Evolutionary conservation across 768 basidiomycete genomes (phyloP).

Genomic region (Clitopilus hobsonii): DNA sequence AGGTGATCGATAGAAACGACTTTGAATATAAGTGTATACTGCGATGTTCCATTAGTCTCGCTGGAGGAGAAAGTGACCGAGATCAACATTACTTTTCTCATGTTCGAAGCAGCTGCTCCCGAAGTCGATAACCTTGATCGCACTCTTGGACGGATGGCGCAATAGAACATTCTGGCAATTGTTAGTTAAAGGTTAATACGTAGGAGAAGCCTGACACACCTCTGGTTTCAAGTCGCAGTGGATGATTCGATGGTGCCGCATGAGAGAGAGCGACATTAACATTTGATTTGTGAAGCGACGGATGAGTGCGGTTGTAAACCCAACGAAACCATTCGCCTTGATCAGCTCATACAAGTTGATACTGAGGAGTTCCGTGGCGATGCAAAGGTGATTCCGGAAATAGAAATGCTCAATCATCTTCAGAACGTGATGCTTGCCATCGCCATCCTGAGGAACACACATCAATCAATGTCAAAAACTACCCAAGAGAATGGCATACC

Average conservation of each 20-base stretch:
- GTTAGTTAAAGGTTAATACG: conserved; percentile 1
- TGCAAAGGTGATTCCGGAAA: conserved; percentile 96
- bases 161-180: conserved; percentile 80
- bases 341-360: conserved; percentile 99
- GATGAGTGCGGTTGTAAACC: conserved; percentile 94
- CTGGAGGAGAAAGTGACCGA: neutral
- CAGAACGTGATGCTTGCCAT: conserved; percentile 96
- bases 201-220: conserved; percentile 33
- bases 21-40: conserved; percentile 99
- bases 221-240: conserved; percentile 99
- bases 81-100: conserved; percentile 81
- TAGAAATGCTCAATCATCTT: conserved; percentile 99
- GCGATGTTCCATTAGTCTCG: neutral
- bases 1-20: conserved; percentile 99
- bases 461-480: too few species aligned
- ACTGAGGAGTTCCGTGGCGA: conserved; percentile 95
- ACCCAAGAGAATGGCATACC: conserved; percentile 47
- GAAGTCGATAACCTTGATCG: conserved; percentile 98
- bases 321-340: conserved; percentile 97
- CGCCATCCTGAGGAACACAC: conserved; percentile 76
- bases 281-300: conserved; percentile 96
- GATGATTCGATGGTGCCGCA: conserved; percentile 96
- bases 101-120: conserved; percentile 98
- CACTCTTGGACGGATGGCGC: conserved; percentile 92
- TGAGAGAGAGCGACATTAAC: conserved; percentile 84